A percentile compares a stretch with the other conserved stretches of the same genome.
Evolutionary conservation across 2,329 filamentous ascomycete species (phyloP).

Genomic region (Verticillium longisporum): DNA sequence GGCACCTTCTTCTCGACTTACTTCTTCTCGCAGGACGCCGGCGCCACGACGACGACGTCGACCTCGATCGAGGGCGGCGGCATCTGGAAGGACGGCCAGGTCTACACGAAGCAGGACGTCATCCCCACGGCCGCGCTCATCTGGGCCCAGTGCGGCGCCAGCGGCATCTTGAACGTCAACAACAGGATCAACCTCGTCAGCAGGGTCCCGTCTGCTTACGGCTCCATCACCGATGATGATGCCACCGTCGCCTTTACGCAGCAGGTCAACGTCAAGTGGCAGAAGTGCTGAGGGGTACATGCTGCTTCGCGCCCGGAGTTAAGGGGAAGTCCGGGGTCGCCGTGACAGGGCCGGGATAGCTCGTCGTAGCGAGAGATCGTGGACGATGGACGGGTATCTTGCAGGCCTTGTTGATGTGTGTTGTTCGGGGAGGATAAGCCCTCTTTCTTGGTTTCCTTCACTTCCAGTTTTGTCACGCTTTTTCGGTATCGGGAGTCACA

Average conservation of each 20-base stretch:
- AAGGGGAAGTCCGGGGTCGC: too few relatives aligned
- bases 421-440: neutral
- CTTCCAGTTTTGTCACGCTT: conserved; percentile 3
- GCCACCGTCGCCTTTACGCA: conserved; percentile 31
- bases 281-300: conserved; percentile 5
- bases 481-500: conserved; percentile 1
- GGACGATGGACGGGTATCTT: too few relatives aligned
- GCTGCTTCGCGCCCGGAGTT: too few relatives aligned
- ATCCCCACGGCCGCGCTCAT: conserved; percentile 36
- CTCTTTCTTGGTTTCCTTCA: neutral
- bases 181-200: conserved; percentile 28
- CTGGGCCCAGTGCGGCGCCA: conserved; percentile 37
- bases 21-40: conserved; percentile 39
- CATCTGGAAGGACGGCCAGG: conserved; percentile 32
- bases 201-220: conserved; percentile 22
- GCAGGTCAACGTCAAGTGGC: conserved; percentile 28
- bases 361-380: neutral
- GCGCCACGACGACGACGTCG: conserved; percentile 34
- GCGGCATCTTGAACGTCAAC: conserved; percentile 35
- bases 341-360: too few relatives aligned
- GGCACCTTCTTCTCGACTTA: conserved; percentile 39
- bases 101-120: conserved; percentile 38
- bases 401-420: too few relatives aligned
- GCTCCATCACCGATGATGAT: conserved; percentile 30
- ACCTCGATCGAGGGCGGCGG: conserved; percentile 35